Conservation (phyloP, 2,329 filamentous ascomycete genomes). For the Chaetothyriales sp. region DNA sequence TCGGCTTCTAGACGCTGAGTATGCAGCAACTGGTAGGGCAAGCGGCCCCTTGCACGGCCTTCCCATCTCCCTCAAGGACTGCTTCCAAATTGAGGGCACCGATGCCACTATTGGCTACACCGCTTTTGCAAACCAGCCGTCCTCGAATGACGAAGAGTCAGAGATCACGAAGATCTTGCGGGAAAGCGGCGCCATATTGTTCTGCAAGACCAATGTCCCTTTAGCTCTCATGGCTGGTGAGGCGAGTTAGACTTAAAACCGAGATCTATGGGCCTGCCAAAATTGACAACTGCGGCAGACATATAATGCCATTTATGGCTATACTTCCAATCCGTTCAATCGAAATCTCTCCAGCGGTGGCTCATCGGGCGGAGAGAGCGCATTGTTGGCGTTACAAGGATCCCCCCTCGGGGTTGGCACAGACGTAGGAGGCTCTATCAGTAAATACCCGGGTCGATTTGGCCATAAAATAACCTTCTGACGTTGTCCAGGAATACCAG, state of each 20-base stretch:
- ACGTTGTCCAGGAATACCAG: too few species aligned
- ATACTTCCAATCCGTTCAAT: conserved; percentile 43
- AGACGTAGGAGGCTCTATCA: conserved; percentile 37
- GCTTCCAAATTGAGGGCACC: conserved; percentile 31
- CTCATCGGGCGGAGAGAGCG: conserved; percentile 44
- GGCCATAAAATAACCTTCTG: too few species aligned
- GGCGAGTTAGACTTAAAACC: conserved; percentile 23
- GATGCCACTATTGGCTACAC: conserved; percentile 22
- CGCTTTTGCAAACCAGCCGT: conserved; percentile 18
- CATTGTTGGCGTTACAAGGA: conserved; percentile 39
- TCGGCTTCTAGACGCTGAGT: conserved; percentile 31
- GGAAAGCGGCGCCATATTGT: conserved; percentile 34
- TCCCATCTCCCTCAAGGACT: conserved; percentile 40
- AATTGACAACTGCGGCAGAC: too few species aligned
- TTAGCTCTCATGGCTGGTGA: conserved; percentile 32
- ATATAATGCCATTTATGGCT: conserved; percentile 22
- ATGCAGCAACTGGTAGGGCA: conserved; percentile 25
- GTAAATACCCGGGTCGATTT: too few species aligned
- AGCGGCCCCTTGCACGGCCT: conserved; percentile 50
- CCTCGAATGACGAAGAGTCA: conserved; percentile 13
- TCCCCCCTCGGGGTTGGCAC: conserved; percentile 41
- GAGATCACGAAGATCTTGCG: conserved; percentile 19
- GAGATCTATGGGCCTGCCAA: too few species aligned
- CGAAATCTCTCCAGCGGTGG: conserved; percentile 38
- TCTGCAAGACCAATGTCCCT: conserved; percentile 40